A percentile compares a stretch with the other conserved stretches of the same genome.
These are phyloP conservation scores for Letharia columbiana DNA, from an alignment of 495 filamentous ascomycete species.

Conservation along the genomic window DNA sequence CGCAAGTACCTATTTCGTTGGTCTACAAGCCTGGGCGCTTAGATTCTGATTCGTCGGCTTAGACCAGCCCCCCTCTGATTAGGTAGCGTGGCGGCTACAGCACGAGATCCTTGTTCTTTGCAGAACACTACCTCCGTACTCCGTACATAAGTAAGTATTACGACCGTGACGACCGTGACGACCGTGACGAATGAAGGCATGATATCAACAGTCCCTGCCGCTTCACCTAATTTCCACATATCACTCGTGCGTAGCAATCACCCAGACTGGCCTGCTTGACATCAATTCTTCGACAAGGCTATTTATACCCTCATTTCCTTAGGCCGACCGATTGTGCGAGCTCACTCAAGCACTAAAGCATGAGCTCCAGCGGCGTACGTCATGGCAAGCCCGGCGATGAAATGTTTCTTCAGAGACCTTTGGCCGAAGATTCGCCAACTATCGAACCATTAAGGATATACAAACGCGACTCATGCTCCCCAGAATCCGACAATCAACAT, in stretches of 20 bases:
- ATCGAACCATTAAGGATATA: slow-evolving; percentile 81
- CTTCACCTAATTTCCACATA: too few species aligned
- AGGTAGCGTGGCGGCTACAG: background rate
- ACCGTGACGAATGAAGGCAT: background rate
- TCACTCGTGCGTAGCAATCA: background rate
- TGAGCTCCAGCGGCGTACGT: slow-evolving; percentile 32
- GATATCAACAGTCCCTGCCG: background rate
- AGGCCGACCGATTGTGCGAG: slow-evolving; percentile 13
- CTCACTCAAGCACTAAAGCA: slow-evolving; percentile 15
- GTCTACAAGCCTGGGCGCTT: background rate
- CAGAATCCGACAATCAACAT: slow-evolving; percentile 34
- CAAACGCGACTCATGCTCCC: slow-evolving; percentile 53
- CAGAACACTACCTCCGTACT: background rate
- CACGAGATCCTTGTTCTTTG: background rate
- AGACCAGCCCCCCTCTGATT: background rate
- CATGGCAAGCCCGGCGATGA: slow-evolving; percentile 50
- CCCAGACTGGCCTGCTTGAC: background rate
- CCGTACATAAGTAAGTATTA: background rate
- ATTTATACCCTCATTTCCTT: slow-evolving; percentile 10
- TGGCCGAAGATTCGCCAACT: slow-evolving; percentile 54
- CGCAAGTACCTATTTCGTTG: too few species aligned
- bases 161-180: background rate
- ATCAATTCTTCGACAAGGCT: slow-evolving; percentile 10
- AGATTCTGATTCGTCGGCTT: too few species aligned
- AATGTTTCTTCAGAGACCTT: slow-evolving; percentile 61